Evolutionary conservation across 352 stramenopile genomes (phyloP), one percentile per base, ranked within the genome.

Genomic region (Phytopythium delawarense): DNA sequence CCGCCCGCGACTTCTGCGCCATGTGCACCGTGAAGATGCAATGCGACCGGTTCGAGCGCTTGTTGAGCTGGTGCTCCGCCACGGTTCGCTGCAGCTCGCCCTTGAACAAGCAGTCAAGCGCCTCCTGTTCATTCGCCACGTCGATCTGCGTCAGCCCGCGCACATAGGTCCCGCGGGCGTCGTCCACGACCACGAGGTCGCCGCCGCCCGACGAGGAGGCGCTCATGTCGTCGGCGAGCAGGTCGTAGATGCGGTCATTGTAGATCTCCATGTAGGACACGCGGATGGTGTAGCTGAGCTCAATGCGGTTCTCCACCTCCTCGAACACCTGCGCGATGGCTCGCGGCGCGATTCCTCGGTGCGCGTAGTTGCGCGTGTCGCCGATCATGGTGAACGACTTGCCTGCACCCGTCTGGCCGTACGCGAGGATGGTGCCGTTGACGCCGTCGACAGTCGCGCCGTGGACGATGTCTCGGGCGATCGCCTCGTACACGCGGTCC

Each of bases 251-350:
- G 32, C 84, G 85, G 59, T 98, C 94, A 70, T 98, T 98, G 69
- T 98, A 98, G 65, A 98, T 98, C 75, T 98, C 94, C 82, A 98
- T 93, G 79, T 98, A 98, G 53, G 91, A 97, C 53, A 91, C 88
- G 25, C 74, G 75, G 35, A 98, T 78, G 2, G 63, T 76, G 64
- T 96, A 98, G 52, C 90, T 83, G 37, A 94, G 81, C 65, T 98
- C 92, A 45, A 93, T 91, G 28, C 89, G 81, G 64, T 80, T 92
- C 42, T 92, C 84, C n/a, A 97, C 78, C 61, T 97, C 87, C 45
- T 96, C 78, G 61, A 93, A 98, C 8, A 98, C 72, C 53, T 98
- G 91, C 5, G 84, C 82, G 60, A 97, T 81, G 2, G 89, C 84
- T 9, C 89, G 74, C 2, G 92, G 92, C 6, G 89, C 88, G 59